Conservation (phyloP, 257 asterid species). For the Petrea volubilis region DNA sequence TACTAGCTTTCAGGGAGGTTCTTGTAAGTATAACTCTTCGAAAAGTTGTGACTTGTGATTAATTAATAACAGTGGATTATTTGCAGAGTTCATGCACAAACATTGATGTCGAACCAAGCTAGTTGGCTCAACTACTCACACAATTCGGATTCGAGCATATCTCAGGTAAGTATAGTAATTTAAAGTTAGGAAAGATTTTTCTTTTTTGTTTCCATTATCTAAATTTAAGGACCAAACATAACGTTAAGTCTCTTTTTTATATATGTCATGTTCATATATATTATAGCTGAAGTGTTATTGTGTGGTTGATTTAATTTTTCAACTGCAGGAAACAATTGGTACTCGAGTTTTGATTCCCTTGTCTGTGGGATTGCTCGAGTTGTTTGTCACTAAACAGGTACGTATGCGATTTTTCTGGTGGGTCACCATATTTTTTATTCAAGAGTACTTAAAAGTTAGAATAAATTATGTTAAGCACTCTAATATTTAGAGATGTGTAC, state of each 20-base stretch:
- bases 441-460: too few relatives aligned
- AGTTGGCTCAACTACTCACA: conserved; percentile 66
- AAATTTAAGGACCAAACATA: too few relatives aligned
- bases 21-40: too few relatives aligned
- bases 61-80: not conserved
- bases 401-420: not conserved
- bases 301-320: not conserved
- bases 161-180: conserved; percentile 49
- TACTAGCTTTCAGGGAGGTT: too few relatives aligned
- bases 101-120: conserved; percentile 63
- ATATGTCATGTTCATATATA: not conserved
- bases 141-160: conserved; percentile 45
- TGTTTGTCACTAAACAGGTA: conserved; percentile 66
- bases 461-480: too few relatives aligned
- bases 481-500: too few relatives aligned
- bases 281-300: not conserved
- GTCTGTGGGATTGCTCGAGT: conserved; percentile 63
- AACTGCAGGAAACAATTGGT: conserved; percentile 54
- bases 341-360: conserved; percentile 70
- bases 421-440: too few relatives aligned
- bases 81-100: conserved; percentile 60
- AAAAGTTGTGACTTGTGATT: not conserved
- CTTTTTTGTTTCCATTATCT: too few relatives aligned
- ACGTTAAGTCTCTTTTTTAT: not conserved
- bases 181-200: too few relatives aligned